phyloP scores from a whole-genome alignment of 169 alveolate species.

The Plasmodium relictum region DNA sequence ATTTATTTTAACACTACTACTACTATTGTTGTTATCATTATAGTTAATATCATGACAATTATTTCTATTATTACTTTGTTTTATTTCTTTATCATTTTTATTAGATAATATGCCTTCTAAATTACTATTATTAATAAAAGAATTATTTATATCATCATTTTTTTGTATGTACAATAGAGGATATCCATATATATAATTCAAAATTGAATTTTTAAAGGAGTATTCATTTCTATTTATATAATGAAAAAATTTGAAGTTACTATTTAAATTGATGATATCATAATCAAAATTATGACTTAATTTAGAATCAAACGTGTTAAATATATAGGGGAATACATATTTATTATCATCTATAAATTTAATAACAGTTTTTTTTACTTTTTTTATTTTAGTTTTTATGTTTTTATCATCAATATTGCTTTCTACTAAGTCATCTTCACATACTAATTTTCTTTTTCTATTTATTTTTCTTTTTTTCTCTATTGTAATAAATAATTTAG shows the following conservation, averaged over 20 bases:
- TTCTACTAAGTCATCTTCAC: slow-evolving; percentile 16
- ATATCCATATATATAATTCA: slow-evolving; percentile 66
- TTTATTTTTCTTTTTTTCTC: slow-evolving; percentile 36
- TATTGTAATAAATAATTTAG: slow-evolving; percentile 32
- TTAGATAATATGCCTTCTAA: background rate
- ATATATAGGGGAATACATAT: slow-evolving; percentile 65
- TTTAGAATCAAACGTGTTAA: slow-evolving; percentile 35
- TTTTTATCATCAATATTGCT: slow-evolving; percentile 2
- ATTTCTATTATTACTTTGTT: background rate
- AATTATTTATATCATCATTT: background rate
- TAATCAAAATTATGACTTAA: background rate
- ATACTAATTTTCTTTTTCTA: slow-evolving; percentile 36
- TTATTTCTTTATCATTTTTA: background rate
- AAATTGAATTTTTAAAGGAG: slow-evolving; percentile 56
- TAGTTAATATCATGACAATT: no score
- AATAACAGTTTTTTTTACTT: slow-evolving; percentile 14
- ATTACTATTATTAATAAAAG: background rate
- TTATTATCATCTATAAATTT: slow-evolving; percentile 65
- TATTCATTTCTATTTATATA: slow-evolving; percentile 34
- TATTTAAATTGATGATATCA: slow-evolving; percentile 22
- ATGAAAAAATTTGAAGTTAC: slow-evolving; percentile 48
- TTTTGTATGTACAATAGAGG: slow-evolving; percentile 35
- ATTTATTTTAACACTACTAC: background rate
- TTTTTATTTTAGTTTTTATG: background rate
- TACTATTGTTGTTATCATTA: background rate